A percentile compares a stretch with the other conserved stretches of the same genome.
Conservation (phyloP, 2,329 filamentous ascomycete genomes). For the Stachybotrys elegans region DNA sequence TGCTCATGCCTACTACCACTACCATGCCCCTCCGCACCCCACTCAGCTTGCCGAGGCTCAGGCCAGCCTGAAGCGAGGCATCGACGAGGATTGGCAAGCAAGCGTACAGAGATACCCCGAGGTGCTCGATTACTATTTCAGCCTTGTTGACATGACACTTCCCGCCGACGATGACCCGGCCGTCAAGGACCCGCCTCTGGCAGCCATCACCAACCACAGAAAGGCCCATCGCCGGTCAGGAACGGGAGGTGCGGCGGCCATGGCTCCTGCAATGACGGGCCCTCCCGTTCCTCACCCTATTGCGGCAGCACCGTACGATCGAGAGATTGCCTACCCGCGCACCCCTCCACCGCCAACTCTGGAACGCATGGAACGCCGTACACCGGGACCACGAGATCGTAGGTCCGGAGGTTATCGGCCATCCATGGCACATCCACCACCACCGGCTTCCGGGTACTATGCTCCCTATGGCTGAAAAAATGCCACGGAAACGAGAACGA, state of each 20-base stretch:
- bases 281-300: conserved; percentile 12
- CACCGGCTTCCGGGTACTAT: conserved; percentile 14
- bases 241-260: conserved; percentile 27
- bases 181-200: conserved; percentile 57
- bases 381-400: conserved; percentile 20
- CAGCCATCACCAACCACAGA: conserved; percentile 43
- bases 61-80: conserved; percentile 62
- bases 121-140: conserved; percentile 77
- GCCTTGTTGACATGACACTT: conserved; percentile 60
- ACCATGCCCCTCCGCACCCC: conserved; percentile 52
- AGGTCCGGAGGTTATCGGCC: conserved; percentile 5
- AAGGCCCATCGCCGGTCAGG: conserved; percentile 39
- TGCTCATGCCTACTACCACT: conserved; percentile 52
- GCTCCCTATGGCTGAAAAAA: conserved; percentile 4
- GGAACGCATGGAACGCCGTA: conserved; percentile 18
- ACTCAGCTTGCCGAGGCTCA: conserved; percentile 61
- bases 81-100: conserved; percentile 74
- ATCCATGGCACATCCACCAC: conserved; percentile 13
- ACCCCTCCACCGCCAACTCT: conserved; percentile 20
- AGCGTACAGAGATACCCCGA: conserved; percentile 74
- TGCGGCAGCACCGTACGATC: conserved; percentile 18
- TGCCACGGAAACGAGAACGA: too few species aligned
- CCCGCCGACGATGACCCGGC: conserved; percentile 57
- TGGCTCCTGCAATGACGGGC: conserved; percentile 12
- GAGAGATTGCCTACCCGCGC: conserved; percentile 17